These are phyloP conservation scores for Salix exigua DNA, from an alignment of 345 rosid species.

Conservation along the genomic window DNA sequence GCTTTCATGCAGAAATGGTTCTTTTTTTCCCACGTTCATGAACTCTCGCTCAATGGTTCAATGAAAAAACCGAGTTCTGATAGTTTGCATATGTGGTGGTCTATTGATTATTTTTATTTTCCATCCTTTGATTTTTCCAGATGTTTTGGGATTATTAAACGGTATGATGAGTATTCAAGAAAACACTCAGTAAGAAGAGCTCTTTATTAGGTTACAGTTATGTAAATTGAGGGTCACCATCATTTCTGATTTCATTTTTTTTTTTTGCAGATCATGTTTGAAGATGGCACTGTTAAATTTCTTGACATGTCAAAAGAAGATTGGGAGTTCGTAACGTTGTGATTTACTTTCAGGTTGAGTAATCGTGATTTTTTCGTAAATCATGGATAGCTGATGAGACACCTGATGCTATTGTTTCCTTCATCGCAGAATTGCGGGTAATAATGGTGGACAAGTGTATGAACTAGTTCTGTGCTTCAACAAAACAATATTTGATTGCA, in stretches of 20 bases:
- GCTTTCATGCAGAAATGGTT: not conserved
- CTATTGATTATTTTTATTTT: not conserved
- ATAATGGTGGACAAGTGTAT: not conserved
- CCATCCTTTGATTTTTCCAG: constrained; percentile 34
- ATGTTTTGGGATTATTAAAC: constrained; percentile 59
- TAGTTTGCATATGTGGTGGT: not conserved
- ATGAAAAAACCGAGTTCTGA: not conserved
- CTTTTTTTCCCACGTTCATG: not conserved
- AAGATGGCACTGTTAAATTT: constrained; percentile 57
- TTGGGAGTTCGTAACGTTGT: constrained; percentile 53
- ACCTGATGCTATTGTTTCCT: not conserved
- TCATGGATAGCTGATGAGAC: not conserved
- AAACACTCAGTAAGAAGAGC: constrained; percentile 54
- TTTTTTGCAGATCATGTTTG: constrained; percentile 64
- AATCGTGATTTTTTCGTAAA: not conserved
- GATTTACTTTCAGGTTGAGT: constrained; percentile 6
- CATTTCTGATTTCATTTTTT: not conserved
- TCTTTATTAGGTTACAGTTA: constrained; percentile 1
- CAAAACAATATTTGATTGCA: not conserved
- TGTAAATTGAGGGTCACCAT: not conserved
- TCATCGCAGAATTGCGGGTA: not conserved
- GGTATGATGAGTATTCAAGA: constrained; percentile 55
- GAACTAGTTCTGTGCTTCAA: not conserved
- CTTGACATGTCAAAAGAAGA: constrained; percentile 65
- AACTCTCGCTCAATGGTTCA: not conserved